Conservation (phyloP, 2,329 filamentous ascomycete species). For the Xylariales sp. region DNA sequence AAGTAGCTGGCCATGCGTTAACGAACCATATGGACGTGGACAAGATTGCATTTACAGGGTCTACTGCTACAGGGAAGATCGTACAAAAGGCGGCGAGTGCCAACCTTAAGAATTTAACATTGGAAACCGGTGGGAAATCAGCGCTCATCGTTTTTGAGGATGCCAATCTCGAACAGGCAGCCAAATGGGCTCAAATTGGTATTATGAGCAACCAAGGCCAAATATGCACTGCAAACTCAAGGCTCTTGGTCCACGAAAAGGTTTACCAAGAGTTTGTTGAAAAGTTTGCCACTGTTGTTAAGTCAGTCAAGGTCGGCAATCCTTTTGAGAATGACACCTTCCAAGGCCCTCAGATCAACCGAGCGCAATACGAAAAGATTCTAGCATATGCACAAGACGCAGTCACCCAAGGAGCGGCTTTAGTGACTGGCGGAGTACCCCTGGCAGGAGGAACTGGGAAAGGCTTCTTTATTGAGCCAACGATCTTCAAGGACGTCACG, state of each 20-base stretch:
- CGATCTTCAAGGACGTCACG: constrained; percentile 9
- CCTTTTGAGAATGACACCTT: too few relatives aligned
- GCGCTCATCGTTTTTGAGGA: constrained; percentile 51
- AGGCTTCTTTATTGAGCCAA: constrained; percentile 11
- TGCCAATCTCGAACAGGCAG: constrained; percentile 52
- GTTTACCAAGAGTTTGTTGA: constrained; percentile 14
- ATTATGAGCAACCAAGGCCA: constrained; percentile 11
- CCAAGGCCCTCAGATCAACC: too few relatives aligned
- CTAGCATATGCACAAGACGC: too few relatives aligned
- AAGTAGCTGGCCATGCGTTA: constrained; percentile 63
- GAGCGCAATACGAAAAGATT: too few relatives aligned
- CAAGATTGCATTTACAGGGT: constrained; percentile 77
- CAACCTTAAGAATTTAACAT: constrained; percentile 50
- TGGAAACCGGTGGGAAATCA: constrained; percentile 52
- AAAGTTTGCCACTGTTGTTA: constrained; percentile 45
- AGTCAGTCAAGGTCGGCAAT: constrained; percentile 55
- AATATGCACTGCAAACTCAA: constrained; percentile 10
- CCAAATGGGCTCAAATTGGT: constrained; percentile 21
- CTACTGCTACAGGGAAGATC: constrained; percentile 62
- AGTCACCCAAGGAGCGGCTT: too few relatives aligned
- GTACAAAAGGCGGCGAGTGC: constrained; percentile 63
- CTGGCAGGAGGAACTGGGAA: constrained; percentile 14
- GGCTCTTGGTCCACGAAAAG: constrained; percentile 20
- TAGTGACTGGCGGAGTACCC: too few relatives aligned
- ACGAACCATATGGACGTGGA: constrained; percentile 64